Evolutionary conservation across 208 protist genomes (phyloP).

Genomic region (Acanthamoeba lenticulata): DNA sequence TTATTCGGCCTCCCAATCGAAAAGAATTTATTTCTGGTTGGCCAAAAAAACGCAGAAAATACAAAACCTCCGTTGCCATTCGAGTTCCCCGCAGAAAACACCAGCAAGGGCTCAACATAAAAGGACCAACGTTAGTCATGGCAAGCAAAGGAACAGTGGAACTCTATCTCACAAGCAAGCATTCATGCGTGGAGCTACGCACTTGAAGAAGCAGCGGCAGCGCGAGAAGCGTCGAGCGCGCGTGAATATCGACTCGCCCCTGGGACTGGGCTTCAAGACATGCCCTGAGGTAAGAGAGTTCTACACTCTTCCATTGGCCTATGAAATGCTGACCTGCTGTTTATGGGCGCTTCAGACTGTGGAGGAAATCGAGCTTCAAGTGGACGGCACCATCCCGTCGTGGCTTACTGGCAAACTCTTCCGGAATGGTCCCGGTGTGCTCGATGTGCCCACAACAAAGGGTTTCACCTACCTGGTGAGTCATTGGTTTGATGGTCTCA

Average conservation of each 20-base stretch:
- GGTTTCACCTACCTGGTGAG: neutral
- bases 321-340: neutral
- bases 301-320: neutral
- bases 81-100: too few species aligned
- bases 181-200: too few species aligned
- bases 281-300: slow-evolving; percentile 50
- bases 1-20: too few species aligned
- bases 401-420: neutral
- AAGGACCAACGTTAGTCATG: too few species aligned
- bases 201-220: neutral
- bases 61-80: too few species aligned
- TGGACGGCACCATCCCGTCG: neutral
- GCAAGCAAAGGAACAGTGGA: too few species aligned
- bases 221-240: neutral
- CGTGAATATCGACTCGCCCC: neutral
- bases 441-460: neutral
- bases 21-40: too few species aligned
- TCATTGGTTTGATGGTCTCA: slow-evolving; percentile 23
- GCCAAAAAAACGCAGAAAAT: too few species aligned
- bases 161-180: too few species aligned
- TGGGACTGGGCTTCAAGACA: slow-evolving; percentile 15
- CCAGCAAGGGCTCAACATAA: too few species aligned
- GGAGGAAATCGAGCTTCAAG: neutral
- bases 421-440: neutral
- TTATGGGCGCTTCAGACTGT: neutral